phyloP scores from a whole-genome alignment of 495 filamentous ascomycete species.

The Podospora comata region DNA sequence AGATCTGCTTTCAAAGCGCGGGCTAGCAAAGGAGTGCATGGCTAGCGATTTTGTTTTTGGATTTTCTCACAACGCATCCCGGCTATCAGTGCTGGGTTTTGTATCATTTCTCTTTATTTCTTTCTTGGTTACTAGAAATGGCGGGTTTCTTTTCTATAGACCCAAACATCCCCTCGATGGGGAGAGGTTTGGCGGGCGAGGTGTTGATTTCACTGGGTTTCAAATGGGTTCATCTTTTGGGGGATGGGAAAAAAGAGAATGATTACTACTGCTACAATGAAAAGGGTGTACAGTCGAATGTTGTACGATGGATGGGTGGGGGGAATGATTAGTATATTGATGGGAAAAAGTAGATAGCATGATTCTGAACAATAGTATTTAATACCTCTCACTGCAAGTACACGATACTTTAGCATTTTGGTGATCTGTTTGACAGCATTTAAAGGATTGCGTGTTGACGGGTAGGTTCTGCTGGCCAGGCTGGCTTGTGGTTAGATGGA shows the following conservation, averaged over 20 bases:
- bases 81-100: background rate
- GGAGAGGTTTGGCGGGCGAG: background rate
- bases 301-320: background rate
- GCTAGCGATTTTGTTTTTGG: background rate
- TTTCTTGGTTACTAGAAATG: background rate
- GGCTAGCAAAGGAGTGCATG: background rate
- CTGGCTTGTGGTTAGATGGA: background rate
- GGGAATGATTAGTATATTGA: background rate
- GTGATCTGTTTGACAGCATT: background rate
- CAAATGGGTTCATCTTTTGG: background rate
- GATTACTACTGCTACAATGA: background rate
- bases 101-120: conserved; percentile 2
- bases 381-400: background rate
- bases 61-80: background rate
- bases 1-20: background rate
- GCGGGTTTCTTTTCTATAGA: background rate
- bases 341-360: background rate
- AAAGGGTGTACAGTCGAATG: background rate
- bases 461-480: background rate
- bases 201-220: background rate
- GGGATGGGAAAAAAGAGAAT: background rate
- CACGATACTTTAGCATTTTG: background rate
- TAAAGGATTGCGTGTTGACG: background rate
- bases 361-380: background rate
- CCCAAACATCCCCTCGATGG: background rate